phyloP scores from a whole-genome alignment of 2,329 filamentous ascomycete genomes.

The Aspergillus sp. region DNA sequence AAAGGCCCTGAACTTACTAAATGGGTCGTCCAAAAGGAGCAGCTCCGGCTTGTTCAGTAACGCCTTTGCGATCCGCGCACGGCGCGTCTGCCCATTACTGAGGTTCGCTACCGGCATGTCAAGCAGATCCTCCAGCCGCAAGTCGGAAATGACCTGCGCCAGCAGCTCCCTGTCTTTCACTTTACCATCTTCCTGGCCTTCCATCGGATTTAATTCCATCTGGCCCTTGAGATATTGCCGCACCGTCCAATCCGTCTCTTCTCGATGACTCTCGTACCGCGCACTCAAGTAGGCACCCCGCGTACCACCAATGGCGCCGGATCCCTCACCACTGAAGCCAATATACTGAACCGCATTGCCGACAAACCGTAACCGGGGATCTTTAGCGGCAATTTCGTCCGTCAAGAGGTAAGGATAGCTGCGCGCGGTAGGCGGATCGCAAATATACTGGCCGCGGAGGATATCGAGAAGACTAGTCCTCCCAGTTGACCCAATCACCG shows the following conservation, averaged over 20 bases:
- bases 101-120: slow-evolving; percentile 79
- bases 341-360: slow-evolving; percentile 74
- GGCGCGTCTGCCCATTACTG: slow-evolving; percentile 84
- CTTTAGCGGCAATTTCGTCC: slow-evolving; percentile 47
- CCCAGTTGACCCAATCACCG: slow-evolving; percentile 69
- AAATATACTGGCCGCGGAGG: slow-evolving; percentile 66
- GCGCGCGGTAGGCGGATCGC: slow-evolving; percentile 64
- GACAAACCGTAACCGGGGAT: slow-evolving; percentile 48
- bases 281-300: slow-evolving; percentile 78
- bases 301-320: slow-evolving; percentile 37
- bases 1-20: slow-evolving; percentile 46
- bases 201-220: slow-evolving; percentile 69
- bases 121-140: slow-evolving; percentile 61
- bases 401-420: slow-evolving; percentile 70
- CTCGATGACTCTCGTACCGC: slow-evolving; percentile 78
- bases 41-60: slow-evolving; percentile 71
- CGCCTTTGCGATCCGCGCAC: slow-evolving; percentile 81
- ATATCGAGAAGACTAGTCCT: slow-evolving; percentile 78
- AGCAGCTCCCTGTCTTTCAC: slow-evolving; percentile 46
- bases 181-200: slow-evolving; percentile 45
- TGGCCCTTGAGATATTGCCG: slow-evolving; percentile 73
- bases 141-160: slow-evolving; percentile 56
- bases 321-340: slow-evolving; percentile 71
- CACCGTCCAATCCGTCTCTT: slow-evolving; percentile 80
- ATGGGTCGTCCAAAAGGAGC: slow-evolving; percentile 82